These are phyloP conservation scores for Globisporangium ultimum DNA, from an alignment of 352 stramenopile species.

Conservation along the genomic window DNA sequence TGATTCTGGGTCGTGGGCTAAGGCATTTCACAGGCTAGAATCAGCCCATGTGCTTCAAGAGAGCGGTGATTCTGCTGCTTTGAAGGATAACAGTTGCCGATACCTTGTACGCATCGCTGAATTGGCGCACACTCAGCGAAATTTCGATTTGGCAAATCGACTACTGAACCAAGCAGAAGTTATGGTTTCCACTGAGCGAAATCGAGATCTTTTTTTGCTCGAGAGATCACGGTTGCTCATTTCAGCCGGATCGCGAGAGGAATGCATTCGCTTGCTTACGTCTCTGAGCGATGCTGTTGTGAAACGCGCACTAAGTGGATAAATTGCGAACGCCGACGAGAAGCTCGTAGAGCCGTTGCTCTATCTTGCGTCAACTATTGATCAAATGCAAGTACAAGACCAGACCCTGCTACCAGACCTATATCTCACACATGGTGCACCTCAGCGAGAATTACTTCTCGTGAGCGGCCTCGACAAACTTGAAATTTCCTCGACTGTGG, in stretches of 20 bases:
- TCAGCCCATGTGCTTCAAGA: not conserved
- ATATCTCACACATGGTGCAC: too few species aligned
- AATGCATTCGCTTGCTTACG: conserved; percentile 27
- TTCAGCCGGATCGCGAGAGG: conserved; percentile 24
- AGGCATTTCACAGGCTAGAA: conserved; percentile 12
- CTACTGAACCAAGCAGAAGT: conserved; percentile 28
- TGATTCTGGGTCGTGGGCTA: conserved; percentile 37
- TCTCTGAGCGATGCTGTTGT: conserved; percentile 18
- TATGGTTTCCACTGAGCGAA: not conserved
- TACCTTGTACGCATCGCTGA: conserved; percentile 32
- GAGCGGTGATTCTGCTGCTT: not conserved
- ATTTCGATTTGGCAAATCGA: conserved; percentile 31
- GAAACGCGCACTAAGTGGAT: not conserved
- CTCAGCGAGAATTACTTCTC: not conserved
- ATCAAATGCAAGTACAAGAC: conserved; percentile 17
- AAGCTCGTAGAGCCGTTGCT: conserved; percentile 19
- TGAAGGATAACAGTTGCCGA: not conserved
- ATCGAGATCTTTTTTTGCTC: conserved; percentile 15
- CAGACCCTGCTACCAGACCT: not conserved
- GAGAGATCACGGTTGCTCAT: conserved; percentile 42
- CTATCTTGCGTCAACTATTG: conserved; percentile 19
- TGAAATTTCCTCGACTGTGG: conserved; percentile 18
- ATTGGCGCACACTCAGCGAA: conserved; percentile 54
- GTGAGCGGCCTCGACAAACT: not conserved
- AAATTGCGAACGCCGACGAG: not conserved